Conservation (phyloP, 2,329 filamentous ascomycete species). For the Claviceps pazoutovae region DNA sequence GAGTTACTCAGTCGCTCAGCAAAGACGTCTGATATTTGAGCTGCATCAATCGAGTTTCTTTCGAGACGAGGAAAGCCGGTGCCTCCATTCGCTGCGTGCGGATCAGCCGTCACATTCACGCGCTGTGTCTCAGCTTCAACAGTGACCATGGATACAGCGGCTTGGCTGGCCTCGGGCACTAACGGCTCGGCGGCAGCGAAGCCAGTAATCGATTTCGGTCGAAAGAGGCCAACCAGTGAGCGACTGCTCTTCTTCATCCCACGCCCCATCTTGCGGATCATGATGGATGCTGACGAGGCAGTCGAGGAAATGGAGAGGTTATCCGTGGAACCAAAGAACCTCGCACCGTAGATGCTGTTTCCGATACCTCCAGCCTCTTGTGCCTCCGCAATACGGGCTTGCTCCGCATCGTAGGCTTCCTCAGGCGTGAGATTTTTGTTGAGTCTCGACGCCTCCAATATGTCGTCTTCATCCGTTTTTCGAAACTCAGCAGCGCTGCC, state of each 20-base stretch:
- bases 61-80: constrained; percentile 78
- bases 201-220: constrained; percentile 82
- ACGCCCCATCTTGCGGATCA: constrained; percentile 97
- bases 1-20: constrained; percentile 42
- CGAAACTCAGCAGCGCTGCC: constrained; percentile 86
- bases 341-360: constrained; percentile 82
- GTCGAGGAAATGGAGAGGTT: constrained; percentile 87
- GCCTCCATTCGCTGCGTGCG: constrained; percentile 51
- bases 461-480: constrained; percentile 44
- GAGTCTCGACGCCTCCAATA: constrained; percentile 35
- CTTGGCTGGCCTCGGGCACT: constrained; percentile 53
- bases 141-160: constrained; percentile 89
- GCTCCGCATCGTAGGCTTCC: constrained; percentile 70
- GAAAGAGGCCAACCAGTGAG: constrained; percentile 85
- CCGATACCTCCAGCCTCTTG: constrained; percentile 89
- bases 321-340: constrained; percentile 84
- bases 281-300: constrained; percentile 77
- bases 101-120: constrained; percentile 62
- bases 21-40: constrained; percentile 27
- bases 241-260: constrained; percentile 92
- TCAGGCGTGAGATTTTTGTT: constrained; percentile 49
- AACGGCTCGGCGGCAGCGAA: constrained; percentile 57
- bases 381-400: constrained; percentile 77
- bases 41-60: constrained; percentile 63
- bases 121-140: constrained; percentile 83